Base-by-base conservation (phyloP, 192 early-diverging fungal species). In the Linnemannia exigua region DNA sequence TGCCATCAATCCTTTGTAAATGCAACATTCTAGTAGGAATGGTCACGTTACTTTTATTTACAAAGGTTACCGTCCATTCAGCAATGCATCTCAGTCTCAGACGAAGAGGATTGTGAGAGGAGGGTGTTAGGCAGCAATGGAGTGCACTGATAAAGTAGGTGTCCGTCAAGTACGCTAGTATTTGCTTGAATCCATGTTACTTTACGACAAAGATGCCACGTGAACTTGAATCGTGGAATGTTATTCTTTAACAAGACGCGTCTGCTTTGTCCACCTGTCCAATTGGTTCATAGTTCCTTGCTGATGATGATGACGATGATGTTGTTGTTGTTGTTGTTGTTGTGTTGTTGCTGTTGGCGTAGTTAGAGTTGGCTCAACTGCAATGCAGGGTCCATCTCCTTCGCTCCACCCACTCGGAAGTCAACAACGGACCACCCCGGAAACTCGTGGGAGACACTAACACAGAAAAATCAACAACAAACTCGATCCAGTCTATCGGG, bases 1-100 rank as follows among this genome's bases (percentile, higher is more conserved):
- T 63, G 58, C 58, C 58, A 63, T 63, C 58, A 63, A 63, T 63
- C 58, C 58, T 61, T 25, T 14, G 58, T 61, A 61, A 31, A 61
- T 61, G 28, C 11, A 61, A 61, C n/a, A 31, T 28, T 31, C 1
- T 31, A n/a, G n/a, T n/a, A n/a, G 11, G n/a, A 61, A 11, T 0
- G 15, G 58, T 63, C 58, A 63, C 58, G 58, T 63, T 31, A 63
- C 28, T 2, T 63, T 8, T 31, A 63, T 63, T 63, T 31, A 33
- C 2, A 31, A 25, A 63, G 58, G 58, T 0, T 31, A 14, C 12
- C n/a, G n/a, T n/a, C n/a, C n/a, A n/a, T n/a, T n/a, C n/a, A n/a
- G n/a, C n/a, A n/a, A n/a, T n/a, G n/a, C n/a, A n/a, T n/a, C n/a
- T n/a, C 41, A 44, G 41, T 44, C 9, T 6, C 41, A 44, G 9